A percentile compares a stretch with the other conserved stretches of the same genome.
Conservation (phyloP, 2,329 filamentous ascomycete species). For the Thelonectria blattea region DNA sequence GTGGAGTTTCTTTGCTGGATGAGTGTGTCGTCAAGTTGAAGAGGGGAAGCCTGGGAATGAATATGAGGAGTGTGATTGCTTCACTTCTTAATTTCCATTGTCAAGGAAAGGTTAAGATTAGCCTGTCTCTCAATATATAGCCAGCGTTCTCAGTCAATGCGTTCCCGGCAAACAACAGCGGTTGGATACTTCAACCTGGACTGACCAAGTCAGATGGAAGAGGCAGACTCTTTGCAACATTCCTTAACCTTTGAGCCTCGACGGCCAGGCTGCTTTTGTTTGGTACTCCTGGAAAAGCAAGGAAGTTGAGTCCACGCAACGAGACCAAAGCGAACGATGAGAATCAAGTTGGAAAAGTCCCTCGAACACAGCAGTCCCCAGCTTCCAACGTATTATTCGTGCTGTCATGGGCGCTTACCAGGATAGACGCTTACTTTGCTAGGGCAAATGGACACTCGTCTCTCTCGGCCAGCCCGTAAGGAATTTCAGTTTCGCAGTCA, state of each 20-base stretch:
- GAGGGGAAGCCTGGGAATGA: constrained; percentile 13
- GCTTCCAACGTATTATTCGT: constrained; percentile 26
- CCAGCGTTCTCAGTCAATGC: not conserved
- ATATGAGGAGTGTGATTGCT: not conserved
- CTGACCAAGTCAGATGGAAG: not conserved
- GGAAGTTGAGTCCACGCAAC: constrained; percentile 34
- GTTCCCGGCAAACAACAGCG: not conserved
- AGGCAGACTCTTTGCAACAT: not conserved
- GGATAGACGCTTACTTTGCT: constrained; percentile 29
- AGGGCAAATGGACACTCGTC: constrained; percentile 34
- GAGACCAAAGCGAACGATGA: constrained; percentile 21
- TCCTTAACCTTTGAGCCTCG: constrained; percentile 31
- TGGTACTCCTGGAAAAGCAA: constrained; percentile 25
- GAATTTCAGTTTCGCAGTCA: constrained; percentile 30
- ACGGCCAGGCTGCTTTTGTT: not conserved
- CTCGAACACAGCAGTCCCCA: constrained; percentile 19
- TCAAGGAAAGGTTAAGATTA: not conserved
- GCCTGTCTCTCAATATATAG: not conserved
- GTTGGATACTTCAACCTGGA: no score
- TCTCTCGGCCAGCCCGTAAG: constrained; percentile 33
- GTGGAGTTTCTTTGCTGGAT: constrained; percentile 29
- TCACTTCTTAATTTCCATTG: not conserved
- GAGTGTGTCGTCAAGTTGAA: not conserved
- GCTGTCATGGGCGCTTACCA: constrained; percentile 32
- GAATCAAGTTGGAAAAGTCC: constrained; percentile 14